Conservation (phyloP, 345 rosid species). For the Salix exigua region DNA sequence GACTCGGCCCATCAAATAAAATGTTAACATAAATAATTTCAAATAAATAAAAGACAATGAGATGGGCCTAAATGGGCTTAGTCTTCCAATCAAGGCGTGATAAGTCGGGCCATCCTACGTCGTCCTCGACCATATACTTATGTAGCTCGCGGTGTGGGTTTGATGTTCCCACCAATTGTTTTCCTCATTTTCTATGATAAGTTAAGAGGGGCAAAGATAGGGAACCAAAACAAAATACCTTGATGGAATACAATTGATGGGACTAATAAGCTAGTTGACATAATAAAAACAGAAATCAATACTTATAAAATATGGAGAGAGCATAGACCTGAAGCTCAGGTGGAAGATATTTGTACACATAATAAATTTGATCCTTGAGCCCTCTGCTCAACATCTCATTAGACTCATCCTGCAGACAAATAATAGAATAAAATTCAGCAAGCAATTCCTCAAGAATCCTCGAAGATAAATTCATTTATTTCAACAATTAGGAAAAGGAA, state of each 20-base stretch:
- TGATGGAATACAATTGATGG: neutral
- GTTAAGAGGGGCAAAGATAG: neutral
- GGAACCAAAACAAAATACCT: neutral
- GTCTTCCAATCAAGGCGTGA: too few relatives aligned
- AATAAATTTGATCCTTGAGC: constrained; percentile 95
- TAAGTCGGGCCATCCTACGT: too few relatives aligned
- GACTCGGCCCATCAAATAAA: too few relatives aligned
- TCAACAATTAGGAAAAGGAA: neutral
- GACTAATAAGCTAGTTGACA: neutral
- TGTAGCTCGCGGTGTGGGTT: too few relatives aligned
- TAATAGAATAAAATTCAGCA: neutral
- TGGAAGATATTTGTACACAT: constrained; percentile 91
- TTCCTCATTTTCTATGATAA: neutral
- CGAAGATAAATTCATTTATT: too few relatives aligned
- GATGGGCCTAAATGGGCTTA: too few relatives aligned
- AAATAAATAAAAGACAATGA: too few relatives aligned
- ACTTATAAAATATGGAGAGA: neutral
- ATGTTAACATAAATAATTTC: too few relatives aligned
- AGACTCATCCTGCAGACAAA: constrained; percentile 57
- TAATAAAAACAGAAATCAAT: neutral
- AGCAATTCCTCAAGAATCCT: neutral
- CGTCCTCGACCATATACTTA: too few relatives aligned
- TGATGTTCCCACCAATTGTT: neutral
- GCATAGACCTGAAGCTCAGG: constrained; percentile 91
- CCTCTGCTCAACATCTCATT: constrained; percentile 99